These are phyloP conservation scores for Petasospora fabianii DNA, from an alignment of 1,139 yeast genomes.

Conservation along the genomic window DNA sequence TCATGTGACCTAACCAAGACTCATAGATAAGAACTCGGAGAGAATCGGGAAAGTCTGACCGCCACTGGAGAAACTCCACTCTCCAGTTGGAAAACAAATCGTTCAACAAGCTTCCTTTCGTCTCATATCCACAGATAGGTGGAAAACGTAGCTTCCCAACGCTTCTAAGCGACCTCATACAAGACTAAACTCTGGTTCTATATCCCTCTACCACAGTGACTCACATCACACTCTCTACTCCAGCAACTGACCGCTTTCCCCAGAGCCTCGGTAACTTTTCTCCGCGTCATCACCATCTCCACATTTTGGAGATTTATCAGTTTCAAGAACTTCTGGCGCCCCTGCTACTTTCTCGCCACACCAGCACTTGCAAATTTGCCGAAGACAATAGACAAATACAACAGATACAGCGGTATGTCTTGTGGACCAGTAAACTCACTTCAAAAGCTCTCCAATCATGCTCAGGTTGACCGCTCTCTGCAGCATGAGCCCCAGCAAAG, in stretches of 20 bases:
- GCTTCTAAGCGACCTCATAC: too few relatives aligned
- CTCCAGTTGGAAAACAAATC: not conserved
- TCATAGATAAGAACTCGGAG: not conserved
- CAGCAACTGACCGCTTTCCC: too few relatives aligned
- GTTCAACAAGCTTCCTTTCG: not conserved
- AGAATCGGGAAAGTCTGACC: slow-evolving; percentile 3
- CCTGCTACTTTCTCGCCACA: not conserved
- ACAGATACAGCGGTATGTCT: slow-evolving; percentile 8
- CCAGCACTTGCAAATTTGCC: not conserved
- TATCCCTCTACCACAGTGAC: too few relatives aligned
- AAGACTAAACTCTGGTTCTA: too few relatives aligned
- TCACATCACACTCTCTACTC: too few relatives aligned
- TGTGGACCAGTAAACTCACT: slow-evolving; percentile 28
- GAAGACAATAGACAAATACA: not conserved
- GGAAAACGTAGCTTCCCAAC: too few relatives aligned
- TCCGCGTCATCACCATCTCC: too few relatives aligned
- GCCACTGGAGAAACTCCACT: slow-evolving; percentile 5
- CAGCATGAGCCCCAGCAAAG: slow-evolving; percentile 25
- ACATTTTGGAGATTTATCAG: too few relatives aligned
- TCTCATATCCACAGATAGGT: too few relatives aligned
- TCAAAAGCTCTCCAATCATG: slow-evolving; percentile 24
- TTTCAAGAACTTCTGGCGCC: not conserved
- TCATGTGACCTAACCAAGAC: too few relatives aligned
- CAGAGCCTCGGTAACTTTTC: too few relatives aligned
- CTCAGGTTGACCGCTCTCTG: slow-evolving; percentile 26